Base-by-base conservation (phyloP, 2,329 filamentous ascomycete genomes). In the Fusarium sp. region DNA sequence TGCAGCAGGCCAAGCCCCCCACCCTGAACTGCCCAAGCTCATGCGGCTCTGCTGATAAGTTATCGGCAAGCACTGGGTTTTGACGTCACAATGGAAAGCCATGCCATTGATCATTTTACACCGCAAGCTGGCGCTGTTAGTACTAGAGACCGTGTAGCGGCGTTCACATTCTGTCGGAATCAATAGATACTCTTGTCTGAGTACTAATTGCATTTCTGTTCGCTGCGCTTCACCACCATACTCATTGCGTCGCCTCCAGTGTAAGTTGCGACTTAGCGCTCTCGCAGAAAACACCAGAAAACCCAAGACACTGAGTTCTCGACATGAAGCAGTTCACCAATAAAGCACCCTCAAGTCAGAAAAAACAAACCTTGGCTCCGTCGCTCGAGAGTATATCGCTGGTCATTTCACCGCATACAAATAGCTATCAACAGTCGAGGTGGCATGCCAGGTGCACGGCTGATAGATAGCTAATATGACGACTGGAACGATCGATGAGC, bases 371-470 rank as follows among this genome's bases (percentile, higher is more conserved):
- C 9, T 42, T 17, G 10, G 22, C 14, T 42, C 4, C 22, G 7
- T 42, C 22, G 9, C 14, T 42, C 22, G 0, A n/a, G 39, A 10
- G 14, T 17, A 10, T 3, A 15, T 11, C 22, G 14, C 1, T 17
- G 0, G 14, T 15, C 6, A n/a, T 17, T 6, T 7, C 8, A 42
- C 39, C 13, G 2, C 22, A 13, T 42, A 0, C 13, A 42, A 15
- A 15, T 22, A n/a, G 15, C n/a, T n/a, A 14, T n/a, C 0, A n/a
- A n/a, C 14, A 42, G 41, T 42, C 0, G 14, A 42, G 41, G 41
- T n/a, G 14, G 6, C 14, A 1, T n/a, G 14, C 1, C 14, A 42
- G 14, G 14, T n/a, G n/a, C n/a, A n/a, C 9, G 9, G 18, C 11
- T 39, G 38, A 18, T 39, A 7, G 1, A 22, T 11, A 2, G 38